Evolutionary conservation across 73 alveolate genomes (phyloP).

Genomic region (Paramecium octaurelia): DNA sequence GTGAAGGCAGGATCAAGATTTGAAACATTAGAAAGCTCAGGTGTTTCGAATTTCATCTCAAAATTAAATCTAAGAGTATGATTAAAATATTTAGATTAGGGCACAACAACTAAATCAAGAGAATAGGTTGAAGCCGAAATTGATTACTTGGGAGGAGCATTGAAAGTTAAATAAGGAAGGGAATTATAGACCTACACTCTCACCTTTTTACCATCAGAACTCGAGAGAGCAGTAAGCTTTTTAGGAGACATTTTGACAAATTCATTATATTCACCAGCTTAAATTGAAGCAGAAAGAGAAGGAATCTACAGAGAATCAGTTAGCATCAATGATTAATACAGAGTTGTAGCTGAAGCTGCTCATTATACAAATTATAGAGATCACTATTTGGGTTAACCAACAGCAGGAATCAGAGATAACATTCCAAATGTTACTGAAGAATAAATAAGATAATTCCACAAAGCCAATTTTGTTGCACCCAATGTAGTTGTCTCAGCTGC

Average conservation of each 20-base stretch:
- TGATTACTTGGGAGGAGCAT: slow-evolving; percentile 68
- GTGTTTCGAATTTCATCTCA: slow-evolving; percentile 74
- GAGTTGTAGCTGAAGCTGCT: slow-evolving; percentile 69
- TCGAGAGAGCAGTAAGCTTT: slow-evolving; percentile 68
- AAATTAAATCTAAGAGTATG: slow-evolving; percentile 59
- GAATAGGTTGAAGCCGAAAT: slow-evolving; percentile 63
- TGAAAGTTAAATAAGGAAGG: slow-evolving; percentile 64
- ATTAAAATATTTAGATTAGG: slow-evolving; percentile 40
- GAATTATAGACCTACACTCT: slow-evolving; percentile 70
- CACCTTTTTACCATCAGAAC: slow-evolving; percentile 69
- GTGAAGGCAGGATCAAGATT: slow-evolving; percentile 85
- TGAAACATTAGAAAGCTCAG: slow-evolving; percentile 74
- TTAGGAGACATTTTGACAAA: slow-evolving; percentile 73
- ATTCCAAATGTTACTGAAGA: slow-evolving; percentile 66
- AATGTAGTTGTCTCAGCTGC: slow-evolving; percentile 81
- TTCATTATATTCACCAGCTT: slow-evolving; percentile 63
- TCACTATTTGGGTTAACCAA: slow-evolving; percentile 79
- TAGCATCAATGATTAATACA: slow-evolving; percentile 63
- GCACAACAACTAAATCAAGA: slow-evolving; percentile 74
- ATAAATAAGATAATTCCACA: slow-evolving; percentile 66
- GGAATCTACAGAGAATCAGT: slow-evolving; percentile 67
- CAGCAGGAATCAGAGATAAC: slow-evolving; percentile 77
- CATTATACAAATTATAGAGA: slow-evolving; percentile 81
- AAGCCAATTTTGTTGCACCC: slow-evolving; percentile 74
- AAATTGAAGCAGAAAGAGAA: slow-evolving; percentile 76